Base-by-base conservation (phyloP, 306 rosid species). In the Lotus japonicus region DNA sequence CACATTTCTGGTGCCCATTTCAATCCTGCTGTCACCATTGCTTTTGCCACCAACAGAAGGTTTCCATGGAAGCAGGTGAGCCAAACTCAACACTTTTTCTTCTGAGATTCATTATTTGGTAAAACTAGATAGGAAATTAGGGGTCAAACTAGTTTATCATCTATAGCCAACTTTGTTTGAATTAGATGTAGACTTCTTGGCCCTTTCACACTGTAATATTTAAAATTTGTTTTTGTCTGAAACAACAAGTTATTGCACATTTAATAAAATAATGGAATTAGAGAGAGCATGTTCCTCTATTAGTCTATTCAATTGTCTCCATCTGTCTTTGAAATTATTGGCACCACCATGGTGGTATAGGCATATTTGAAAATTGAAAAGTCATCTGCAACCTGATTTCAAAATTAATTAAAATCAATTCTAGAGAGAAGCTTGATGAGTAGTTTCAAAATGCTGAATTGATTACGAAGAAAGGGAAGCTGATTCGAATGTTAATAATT, bases 1-100 rank as follows among this genome's bases (percentile, higher is more conserved):
- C 98, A 92, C 23, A 90, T 92, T 64, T 92, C 97, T 1, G 97
- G 98, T 61, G 97, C 96, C 35, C 97, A 94, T 79, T 90, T 94
- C 41, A 90, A 90, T 17, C 99, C 97, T 1, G 95, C 99, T 0
- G 92, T 94, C 76, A 94, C 97, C 18, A 72, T 90, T 46, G 97
- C 97, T 38, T 88, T 87, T 53, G 90, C 99, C 10, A 36, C 83
- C 5, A 84, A 84, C 62, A 75, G 55, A 36, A 84, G 90, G 61
- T 90, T 90, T 75, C 92, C 96, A 10, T 71, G 76, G 66, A 88
- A 77, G 67, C 92, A 94, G 96, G 95, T 90, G 11, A 77, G 35
- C 81, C 57, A 55, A 63, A 39, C 45, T 48, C 58, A 60, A 0
- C 35, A 45, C 10, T 33, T 70, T 75, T 12, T 49, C 17, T 56